A percentile compares a stretch with the other conserved stretches of the same genome.
Conservation (phyloP, 345 rosid species). For the Melastoma malabathricum region DNA sequence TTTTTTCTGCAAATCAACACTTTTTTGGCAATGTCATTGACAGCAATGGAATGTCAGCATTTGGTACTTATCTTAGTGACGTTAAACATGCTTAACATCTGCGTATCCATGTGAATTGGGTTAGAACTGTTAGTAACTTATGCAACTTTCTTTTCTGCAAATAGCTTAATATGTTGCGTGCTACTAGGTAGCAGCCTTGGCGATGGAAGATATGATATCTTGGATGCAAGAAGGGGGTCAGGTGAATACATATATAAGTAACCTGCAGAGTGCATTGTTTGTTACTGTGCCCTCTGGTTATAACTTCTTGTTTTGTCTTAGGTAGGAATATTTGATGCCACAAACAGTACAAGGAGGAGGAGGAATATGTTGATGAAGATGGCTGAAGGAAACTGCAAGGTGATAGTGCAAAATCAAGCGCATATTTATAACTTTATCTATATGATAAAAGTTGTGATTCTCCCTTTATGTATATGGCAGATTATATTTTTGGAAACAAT, state of each 20-base stretch:
- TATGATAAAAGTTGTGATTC: neutral
- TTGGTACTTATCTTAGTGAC: too few species aligned
- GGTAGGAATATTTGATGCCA: conserved; percentile 99
- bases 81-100: too few species aligned
- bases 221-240: conserved; percentile 99
- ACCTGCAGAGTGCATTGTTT: conserved; percentile 2
- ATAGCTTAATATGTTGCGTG: conserved; percentile 67
- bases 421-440: neutral
- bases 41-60: too few species aligned
- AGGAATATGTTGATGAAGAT: conserved; percentile 98
- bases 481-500: conserved; percentile 95
- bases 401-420: conserved; percentile 11
- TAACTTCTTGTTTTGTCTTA: conserved; percentile 19
- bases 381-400: conserved; percentile 99
- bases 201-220: conserved; percentile 98
- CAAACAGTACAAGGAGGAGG: conserved; percentile 70
- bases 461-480: conserved; percentile 22
- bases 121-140: conserved; percentile 8
- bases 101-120: neutral
- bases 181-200: conserved; percentile 99
- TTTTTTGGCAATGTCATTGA: too few species aligned
- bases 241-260: conserved; percentile 32
- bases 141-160: conserved; percentile 39
- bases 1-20: too few species aligned
- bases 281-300: conserved; percentile 4